Conservation (phyloP, 2,329 filamentous ascomycete genomes). For the Phialemonium atrogriseum region DNA sequence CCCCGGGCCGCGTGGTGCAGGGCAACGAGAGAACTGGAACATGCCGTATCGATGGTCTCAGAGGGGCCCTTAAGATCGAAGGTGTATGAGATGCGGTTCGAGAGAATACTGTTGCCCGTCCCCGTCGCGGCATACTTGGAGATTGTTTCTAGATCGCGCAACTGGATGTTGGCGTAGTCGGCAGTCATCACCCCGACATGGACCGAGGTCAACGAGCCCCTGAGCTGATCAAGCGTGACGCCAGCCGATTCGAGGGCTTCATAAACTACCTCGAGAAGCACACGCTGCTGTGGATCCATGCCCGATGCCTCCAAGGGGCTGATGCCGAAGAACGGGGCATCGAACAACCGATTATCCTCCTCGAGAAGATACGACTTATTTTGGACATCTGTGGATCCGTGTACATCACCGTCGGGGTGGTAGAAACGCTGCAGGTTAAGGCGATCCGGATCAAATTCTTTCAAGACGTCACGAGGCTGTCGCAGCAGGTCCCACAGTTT, state of each 20-base stretch:
- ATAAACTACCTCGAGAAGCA: conserved; percentile 6
- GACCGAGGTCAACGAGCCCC: neutral
- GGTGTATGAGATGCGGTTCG: conserved; percentile 28
- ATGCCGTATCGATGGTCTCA: conserved; percentile 26
- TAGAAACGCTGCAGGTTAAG: no score
- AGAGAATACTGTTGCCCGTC: no score
- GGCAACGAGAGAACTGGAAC: conserved; percentile 22
- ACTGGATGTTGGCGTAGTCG: no score
- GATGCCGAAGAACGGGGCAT: conserved; percentile 10
- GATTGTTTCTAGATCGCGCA: no score
- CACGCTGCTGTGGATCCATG: conserved; percentile 7
- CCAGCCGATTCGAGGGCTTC: conserved; percentile 7
- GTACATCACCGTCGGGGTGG: no score
- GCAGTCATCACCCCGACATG: no score
- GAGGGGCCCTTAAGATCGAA: conserved; percentile 26
- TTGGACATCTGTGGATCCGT: no score
- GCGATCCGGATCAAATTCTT: no score
- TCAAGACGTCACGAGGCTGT: no score
- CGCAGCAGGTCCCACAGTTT: no score
- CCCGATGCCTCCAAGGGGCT: conserved; percentile 7
- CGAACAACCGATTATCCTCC: conserved; percentile 3
- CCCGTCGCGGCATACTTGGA: no score
- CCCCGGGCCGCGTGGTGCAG: conserved; percentile 23
- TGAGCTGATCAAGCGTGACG: neutral
- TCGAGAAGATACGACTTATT: neutral